Conservation (phyloP, 2,329 filamentous ascomycete species). For the Fusarium tupiense region DNA sequence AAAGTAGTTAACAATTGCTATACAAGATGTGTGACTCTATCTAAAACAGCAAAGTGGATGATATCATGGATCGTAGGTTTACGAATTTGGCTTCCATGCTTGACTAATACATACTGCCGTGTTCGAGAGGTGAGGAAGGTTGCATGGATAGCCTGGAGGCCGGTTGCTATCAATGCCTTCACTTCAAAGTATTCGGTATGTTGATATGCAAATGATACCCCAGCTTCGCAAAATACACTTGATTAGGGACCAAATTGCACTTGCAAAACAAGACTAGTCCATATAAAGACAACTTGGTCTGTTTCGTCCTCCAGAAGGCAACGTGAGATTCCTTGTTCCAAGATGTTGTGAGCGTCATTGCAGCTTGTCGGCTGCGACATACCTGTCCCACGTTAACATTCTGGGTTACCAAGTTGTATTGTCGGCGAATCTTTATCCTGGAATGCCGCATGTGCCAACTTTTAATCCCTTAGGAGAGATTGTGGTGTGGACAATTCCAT, state of each 20-base stretch:
- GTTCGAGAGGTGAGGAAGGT: conserved; percentile 30
- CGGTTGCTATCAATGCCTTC: conserved; percentile 14
- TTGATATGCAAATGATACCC: conserved; percentile 7
- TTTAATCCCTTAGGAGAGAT: conserved; percentile 6
- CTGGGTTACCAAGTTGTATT: conserved; percentile 24
- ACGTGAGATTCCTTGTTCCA: conserved; percentile 23
- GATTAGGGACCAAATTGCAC: conserved; percentile 37
- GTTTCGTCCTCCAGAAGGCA: conserved; percentile 15
- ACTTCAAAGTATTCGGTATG: conserved; percentile 12
- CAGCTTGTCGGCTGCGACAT: conserved; percentile 35
- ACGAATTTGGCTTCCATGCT: conserved; percentile 30
- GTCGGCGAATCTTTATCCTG: conserved; percentile 6
- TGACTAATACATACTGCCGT: conserved; percentile 35
- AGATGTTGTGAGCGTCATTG: conserved; percentile 25
- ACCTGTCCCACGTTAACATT: conserved; percentile 32
- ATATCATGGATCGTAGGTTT: conserved; percentile 35
- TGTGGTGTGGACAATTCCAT: background rate
- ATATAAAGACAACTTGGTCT: conserved; percentile 14
- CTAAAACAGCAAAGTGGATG: conserved; percentile 33
- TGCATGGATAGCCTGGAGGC: conserved; percentile 13
- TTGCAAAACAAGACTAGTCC: conserved; percentile 39
- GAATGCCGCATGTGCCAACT: conserved; percentile 20
- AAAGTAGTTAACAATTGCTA: conserved; percentile 8
- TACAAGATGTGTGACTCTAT: conserved; percentile 37
- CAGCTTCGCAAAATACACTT: conserved; percentile 40